Percentiles rank a stretch among this genome's conserved stretches.
These are phyloP conservation scores for Coix lacrymajobi DNA, from an alignment of 176 grass and related monocot genomes.

Conservation along the genomic window DNA sequence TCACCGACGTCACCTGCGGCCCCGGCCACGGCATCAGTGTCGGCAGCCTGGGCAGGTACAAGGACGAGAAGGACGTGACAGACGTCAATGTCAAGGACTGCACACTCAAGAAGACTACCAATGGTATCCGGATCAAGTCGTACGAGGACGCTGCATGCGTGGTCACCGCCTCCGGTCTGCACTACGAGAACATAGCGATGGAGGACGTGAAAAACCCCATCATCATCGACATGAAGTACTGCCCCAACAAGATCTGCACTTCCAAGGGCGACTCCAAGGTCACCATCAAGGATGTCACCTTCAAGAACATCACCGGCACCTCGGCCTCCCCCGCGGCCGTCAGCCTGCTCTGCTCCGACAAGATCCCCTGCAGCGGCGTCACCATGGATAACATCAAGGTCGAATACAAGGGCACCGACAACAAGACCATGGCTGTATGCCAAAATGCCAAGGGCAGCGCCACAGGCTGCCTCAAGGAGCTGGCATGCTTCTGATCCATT, in stretches of 20 bases:
- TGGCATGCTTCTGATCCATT: not conserved
- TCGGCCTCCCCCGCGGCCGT: conserved; percentile 37
- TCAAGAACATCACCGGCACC: conserved; percentile 56
- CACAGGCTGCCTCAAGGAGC: conserved; percentile 15
- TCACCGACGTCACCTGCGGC: conserved; percentile 54
- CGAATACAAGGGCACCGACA: conserved; percentile 24
- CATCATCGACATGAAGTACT: conserved; percentile 80
- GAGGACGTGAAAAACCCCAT: conserved; percentile 48
- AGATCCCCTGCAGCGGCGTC: conserved; percentile 37
- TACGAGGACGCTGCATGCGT: conserved; percentile 34
- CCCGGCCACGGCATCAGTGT: conserved; percentile 74
- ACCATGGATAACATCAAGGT: conserved; percentile 33
- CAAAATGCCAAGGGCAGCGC: not conserved
- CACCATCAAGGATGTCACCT: conserved; percentile 45
- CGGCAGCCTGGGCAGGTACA: conserved; percentile 58
- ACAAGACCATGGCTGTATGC: conserved; percentile 26
- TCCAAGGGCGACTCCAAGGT: conserved; percentile 34
- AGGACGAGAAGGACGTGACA: conserved; percentile 59
- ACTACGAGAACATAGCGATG: conserved; percentile 60
- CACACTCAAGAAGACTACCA: conserved; percentile 32
- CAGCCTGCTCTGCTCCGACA: conserved; percentile 41
- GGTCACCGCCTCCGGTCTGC: conserved; percentile 22
- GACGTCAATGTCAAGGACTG: conserved; percentile 58
- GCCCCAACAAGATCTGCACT: conserved; percentile 52
- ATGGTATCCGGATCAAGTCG: conserved; percentile 64